A percentile compares a stretch with the other conserved stretches of the same genome.
Evolutionary conservation across 2,329 filamentous ascomycete species (phyloP).

Genomic region (Colletotrichum sp.): DNA sequence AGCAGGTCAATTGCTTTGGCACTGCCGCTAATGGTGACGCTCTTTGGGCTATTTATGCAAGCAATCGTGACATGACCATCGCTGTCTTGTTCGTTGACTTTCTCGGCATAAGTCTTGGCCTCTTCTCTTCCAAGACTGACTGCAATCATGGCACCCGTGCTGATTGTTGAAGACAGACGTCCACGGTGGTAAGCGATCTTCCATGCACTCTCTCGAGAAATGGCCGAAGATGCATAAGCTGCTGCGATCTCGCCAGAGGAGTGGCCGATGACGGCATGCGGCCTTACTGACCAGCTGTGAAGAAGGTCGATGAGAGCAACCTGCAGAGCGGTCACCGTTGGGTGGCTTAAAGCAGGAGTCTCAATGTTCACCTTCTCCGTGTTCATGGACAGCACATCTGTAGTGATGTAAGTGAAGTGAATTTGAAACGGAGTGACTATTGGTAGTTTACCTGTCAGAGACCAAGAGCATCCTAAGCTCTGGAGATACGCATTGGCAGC

Average conservation of each 20-base stretch:
- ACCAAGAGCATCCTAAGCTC: not conserved
- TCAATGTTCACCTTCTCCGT: slow-evolving; percentile 22
- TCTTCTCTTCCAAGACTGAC: slow-evolving; percentile 51
- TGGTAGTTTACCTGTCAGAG: slow-evolving; percentile 26
- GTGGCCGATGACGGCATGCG: slow-evolving; percentile 47
- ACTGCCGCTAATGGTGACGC: slow-evolving; percentile 50
- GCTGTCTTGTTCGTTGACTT: not conserved
- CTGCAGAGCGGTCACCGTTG: slow-evolving; percentile 34
- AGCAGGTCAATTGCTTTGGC: slow-evolving; percentile 28
- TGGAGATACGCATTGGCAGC: slow-evolving; percentile 22
- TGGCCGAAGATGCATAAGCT: slow-evolving; percentile 49
- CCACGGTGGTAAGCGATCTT: slow-evolving; percentile 29
- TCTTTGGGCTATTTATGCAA: slow-evolving; percentile 58
- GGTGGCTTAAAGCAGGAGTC: slow-evolving; percentile 31
- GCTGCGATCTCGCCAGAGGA: slow-evolving; percentile 56
- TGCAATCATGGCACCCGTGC: slow-evolving; percentile 58
- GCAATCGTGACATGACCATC: slow-evolving; percentile 25
- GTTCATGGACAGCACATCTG: not conserved
- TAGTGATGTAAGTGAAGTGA: not conserved
- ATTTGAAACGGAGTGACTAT: not conserved
- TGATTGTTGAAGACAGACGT: not conserved
- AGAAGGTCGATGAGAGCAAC: slow-evolving; percentile 32
- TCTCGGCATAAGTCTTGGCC: slow-evolving; percentile 31
- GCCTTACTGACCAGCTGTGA: slow-evolving; percentile 31
- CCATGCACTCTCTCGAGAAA: slow-evolving; percentile 47